A percentile compares a stretch with the other conserved stretches of the same genome.
These are phyloP conservation scores for Fusarium tupiense DNA, from an alignment of 2,329 filamentous ascomycete genomes.

Conservation along the genomic window DNA sequence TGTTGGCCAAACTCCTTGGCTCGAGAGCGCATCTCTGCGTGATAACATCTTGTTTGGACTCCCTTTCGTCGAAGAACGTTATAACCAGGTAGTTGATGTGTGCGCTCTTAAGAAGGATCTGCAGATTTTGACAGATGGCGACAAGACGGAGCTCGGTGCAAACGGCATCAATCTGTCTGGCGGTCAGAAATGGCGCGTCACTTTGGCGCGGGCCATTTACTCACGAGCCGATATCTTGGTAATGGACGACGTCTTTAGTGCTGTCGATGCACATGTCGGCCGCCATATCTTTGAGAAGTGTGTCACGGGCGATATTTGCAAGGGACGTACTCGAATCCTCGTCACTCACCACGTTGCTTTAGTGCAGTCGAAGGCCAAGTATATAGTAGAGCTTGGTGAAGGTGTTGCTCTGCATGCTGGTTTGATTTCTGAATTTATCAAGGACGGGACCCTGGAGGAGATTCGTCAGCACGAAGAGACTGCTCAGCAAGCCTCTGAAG, in stretches of 20 bases:
- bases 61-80: constrained; percentile 74
- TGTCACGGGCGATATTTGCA: constrained; percentile 74
- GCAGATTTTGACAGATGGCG: constrained; percentile 78
- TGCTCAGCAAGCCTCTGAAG: constrained; percentile 56
- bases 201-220: constrained; percentile 82
- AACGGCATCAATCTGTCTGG: constrained; percentile 88
- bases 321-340: constrained; percentile 77
- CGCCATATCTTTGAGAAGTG: constrained; percentile 82
- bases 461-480: constrained; percentile 67
- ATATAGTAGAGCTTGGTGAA: constrained; percentile 76
- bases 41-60: constrained; percentile 84
- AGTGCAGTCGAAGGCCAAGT: constrained; percentile 76
- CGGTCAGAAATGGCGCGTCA: constrained; percentile 85
- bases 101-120: constrained; percentile 82
- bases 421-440: constrained; percentile 69
- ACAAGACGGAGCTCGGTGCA: constrained; percentile 82
- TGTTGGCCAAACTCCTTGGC: constrained; percentile 84
- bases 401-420: constrained; percentile 73
- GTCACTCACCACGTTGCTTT: constrained; percentile 84
- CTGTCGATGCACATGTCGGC: constrained; percentile 83
- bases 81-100: constrained; percentile 74
- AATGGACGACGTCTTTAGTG: constrained; percentile 86
- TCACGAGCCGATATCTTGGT: constrained; percentile 80
- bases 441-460: constrained; percentile 63
- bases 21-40: constrained; percentile 81